phyloP scores from a whole-genome alignment of 2,329 filamentous ascomycete species.

The Achaetomium macrosporum region DNA sequence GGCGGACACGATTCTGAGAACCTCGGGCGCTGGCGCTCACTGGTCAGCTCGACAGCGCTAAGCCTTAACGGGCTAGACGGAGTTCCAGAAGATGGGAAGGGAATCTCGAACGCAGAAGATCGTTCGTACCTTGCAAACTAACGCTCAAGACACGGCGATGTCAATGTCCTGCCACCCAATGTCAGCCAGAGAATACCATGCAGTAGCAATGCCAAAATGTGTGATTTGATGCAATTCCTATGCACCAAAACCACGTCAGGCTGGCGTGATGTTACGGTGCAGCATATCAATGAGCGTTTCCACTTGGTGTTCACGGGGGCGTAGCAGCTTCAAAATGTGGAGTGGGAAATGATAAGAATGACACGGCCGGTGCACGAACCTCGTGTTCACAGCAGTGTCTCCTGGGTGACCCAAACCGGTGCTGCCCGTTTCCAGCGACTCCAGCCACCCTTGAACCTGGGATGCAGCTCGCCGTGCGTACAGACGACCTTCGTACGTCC shows the following conservation, averaged over 20 bases:
- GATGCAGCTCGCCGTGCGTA: background rate
- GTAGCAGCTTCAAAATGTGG: background rate
- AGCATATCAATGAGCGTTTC: slow-evolving; percentile 7
- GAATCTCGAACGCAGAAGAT: background rate
- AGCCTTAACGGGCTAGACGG: slow-evolving; percentile 13
- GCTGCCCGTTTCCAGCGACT: background rate
- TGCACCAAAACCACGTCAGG: slow-evolving; percentile 6
- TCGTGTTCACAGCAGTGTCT: slow-evolving; percentile 7
- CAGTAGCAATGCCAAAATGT: background rate
- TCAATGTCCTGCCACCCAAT: slow-evolving; percentile 2
- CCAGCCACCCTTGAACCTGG: background rate
- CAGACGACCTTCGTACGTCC: background rate
- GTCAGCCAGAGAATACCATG: slow-evolving; percentile 1
- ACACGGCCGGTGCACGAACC: slow-evolving; percentile 10
- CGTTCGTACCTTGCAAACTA: slow-evolving; percentile 5
- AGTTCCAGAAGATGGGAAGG: slow-evolving; percentile 18
- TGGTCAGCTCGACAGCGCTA: slow-evolving; percentile 13
- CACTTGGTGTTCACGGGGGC: background rate
- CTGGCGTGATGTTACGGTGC: slow-evolving; percentile 18
- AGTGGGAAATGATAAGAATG: background rate
- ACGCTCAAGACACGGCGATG: slow-evolving; percentile 3
- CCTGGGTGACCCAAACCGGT: background rate
- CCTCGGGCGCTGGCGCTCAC: slow-evolving; percentile 9
- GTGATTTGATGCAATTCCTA: background rate
- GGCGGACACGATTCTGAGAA: slow-evolving; percentile 6